Evolutionary conservation across 2,329 filamentous ascomycete genomes (phyloP).

Genomic region (Phoma sp.): DNA sequence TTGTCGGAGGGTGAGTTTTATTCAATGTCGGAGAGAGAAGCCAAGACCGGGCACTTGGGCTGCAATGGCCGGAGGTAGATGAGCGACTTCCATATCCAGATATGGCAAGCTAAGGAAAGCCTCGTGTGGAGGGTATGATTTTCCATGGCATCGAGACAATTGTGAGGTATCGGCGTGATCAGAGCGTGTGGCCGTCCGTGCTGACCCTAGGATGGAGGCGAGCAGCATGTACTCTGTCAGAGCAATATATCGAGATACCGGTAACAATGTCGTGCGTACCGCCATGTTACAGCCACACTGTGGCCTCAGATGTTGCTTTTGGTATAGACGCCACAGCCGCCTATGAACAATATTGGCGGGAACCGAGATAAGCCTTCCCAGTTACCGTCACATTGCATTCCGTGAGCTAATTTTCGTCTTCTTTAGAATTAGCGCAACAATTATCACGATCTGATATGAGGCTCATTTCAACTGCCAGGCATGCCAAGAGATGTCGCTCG

Average conservation of each 20-base stretch:
- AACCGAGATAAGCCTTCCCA: neutral
- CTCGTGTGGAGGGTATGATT: constrained; percentile 21
- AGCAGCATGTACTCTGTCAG: constrained; percentile 25
- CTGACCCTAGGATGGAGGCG: constrained; percentile 23
- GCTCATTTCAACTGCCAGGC: neutral
- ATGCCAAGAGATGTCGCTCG: constrained; percentile 7
- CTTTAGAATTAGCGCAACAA: neutral
- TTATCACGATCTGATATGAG: constrained; percentile 1
- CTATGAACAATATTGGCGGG: neutral
- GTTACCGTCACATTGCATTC: neutral
- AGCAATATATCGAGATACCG: constrained; percentile 25
- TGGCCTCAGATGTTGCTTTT: constrained; percentile 7
- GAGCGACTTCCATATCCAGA: constrained; percentile 26
- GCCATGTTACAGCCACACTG: constrained; percentile 17
- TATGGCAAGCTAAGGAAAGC: constrained; percentile 27
- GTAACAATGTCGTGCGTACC: constrained; percentile 11
- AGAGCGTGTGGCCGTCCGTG: constrained; percentile 34
- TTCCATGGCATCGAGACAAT: constrained; percentile 17
- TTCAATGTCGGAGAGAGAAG: constrained; percentile 22
- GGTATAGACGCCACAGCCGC: constrained; percentile 4
- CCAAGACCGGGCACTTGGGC: constrained; percentile 35
- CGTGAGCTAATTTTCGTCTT: neutral
- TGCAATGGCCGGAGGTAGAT: constrained; percentile 18
- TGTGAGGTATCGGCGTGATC: constrained; percentile 25
- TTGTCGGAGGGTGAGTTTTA: constrained; percentile 34